Percentiles rank a stretch among this genome's conserved stretches.
Conservation (phyloP, 2,329 filamentous ascomycete species). For the Aspergillus awamori region DNA sequence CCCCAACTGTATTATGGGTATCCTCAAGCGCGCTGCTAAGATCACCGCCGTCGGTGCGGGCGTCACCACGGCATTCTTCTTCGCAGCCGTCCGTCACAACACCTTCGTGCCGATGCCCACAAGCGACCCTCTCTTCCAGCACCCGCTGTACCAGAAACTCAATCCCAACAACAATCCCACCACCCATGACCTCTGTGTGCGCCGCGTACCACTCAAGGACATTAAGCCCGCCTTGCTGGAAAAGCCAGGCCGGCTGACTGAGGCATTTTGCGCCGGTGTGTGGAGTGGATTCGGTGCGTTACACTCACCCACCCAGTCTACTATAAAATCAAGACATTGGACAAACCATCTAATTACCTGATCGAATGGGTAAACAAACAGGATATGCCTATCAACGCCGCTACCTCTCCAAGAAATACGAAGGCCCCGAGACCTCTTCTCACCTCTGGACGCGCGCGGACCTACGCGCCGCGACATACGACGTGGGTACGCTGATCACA, state of each 20-base stretch:
- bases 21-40: slow-evolving; percentile 49
- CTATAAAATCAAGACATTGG: too few relatives aligned
- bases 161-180: slow-evolving; percentile 62
- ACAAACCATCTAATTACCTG: background rate
- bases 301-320: background rate
- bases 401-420: slow-evolving; percentile 58
- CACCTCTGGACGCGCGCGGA: slow-evolving; percentile 65
- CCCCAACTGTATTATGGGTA: slow-evolving; percentile 50
- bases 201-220: slow-evolving; percentile 63
- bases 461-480: slow-evolving; percentile 60
- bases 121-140: slow-evolving; percentile 65
- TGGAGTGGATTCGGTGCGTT: slow-evolving; percentile 67
- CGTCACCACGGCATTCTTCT: slow-evolving; percentile 56
- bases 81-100: slow-evolving; percentile 59
- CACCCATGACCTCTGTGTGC: slow-evolving; percentile 66
- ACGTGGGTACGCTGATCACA: slow-evolving; percentile 65
- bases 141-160: slow-evolving; percentile 48
- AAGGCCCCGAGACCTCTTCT: slow-evolving; percentile 56
- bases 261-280: slow-evolving; percentile 68
- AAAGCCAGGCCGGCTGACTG: slow-evolving; percentile 61
- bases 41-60: slow-evolving; percentile 51
- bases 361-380: slow-evolving; percentile 14
- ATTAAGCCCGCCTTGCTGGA: slow-evolving; percentile 68
- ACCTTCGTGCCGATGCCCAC: slow-evolving; percentile 60
- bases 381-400: slow-evolving; percentile 58